Evolutionary conservation across 805 yeast genomes (phyloP).

Genomic region (Sungouiella thailandica): DNA sequence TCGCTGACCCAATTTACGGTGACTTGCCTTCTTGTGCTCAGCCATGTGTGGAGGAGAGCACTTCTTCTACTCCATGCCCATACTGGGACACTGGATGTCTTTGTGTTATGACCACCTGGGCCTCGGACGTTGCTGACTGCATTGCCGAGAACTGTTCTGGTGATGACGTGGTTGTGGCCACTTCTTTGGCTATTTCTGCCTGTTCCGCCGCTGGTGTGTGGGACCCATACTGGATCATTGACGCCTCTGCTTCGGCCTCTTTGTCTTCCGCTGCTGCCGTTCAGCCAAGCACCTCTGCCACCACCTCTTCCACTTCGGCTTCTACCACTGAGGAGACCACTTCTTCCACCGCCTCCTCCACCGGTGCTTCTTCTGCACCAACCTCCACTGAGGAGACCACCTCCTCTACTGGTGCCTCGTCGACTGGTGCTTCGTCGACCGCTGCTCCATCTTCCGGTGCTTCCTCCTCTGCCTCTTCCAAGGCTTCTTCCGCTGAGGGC

Average conservation of each 20-base stretch:
- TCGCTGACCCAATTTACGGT: conserved; percentile 33
- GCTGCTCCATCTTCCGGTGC: conserved; percentile 1
- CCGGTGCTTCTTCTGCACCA: conserved; percentile 5
- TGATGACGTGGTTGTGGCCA: conserved; percentile 23
- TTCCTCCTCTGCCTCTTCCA: conserved; percentile 4
- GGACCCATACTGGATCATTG: conserved; percentile 30
- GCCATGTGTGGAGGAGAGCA: conserved; percentile 26
- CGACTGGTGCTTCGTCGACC: conserved; percentile 3
- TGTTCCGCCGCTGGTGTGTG: conserved; percentile 34
- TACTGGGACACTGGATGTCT: conserved; percentile 45
- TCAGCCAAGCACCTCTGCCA: conserved; percentile 12
- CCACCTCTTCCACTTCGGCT: conserved; percentile 6
- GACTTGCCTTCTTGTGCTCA: conserved; percentile 35
- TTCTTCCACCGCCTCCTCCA: conserved; percentile 4
- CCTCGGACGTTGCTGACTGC: conserved; percentile 32
- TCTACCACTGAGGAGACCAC: conserved; percentile 2
- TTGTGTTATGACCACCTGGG: conserved; percentile 37
- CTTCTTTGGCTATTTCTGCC: conserved; percentile 25
- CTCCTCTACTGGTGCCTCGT: conserved; percentile 1
- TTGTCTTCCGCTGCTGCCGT: conserved; percentile 23
- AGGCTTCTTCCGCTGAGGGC: conserved; percentile 4
- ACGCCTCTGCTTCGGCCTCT: conserved; percentile 19
- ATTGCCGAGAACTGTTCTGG: conserved; percentile 22
- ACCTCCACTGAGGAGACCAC: conserved; percentile 3
- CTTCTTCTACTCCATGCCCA: conserved; percentile 38